Evolutionary conservation across 164 flowering plant species (phyloP).

Genomic region (Aristolochia fimbriata): DNA sequence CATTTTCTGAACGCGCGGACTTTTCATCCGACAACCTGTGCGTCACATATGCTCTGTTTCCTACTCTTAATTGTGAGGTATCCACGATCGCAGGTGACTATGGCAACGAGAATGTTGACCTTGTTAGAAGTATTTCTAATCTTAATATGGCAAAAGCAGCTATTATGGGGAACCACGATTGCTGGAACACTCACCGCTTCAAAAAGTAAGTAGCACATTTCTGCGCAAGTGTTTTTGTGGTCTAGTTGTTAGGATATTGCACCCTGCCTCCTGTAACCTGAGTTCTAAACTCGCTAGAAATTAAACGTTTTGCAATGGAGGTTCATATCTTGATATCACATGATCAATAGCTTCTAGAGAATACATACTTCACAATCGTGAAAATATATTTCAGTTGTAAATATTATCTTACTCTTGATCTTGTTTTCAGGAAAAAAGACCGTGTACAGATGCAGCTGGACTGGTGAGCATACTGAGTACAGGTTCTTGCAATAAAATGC

Average conservation of each 20-base stretch:
- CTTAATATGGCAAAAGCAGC: slow-evolving; percentile 66
- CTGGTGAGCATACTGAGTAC: slow-evolving; percentile 35
- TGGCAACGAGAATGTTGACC: slow-evolving; percentile 83
- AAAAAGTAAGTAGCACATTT: slow-evolving; percentile 29
- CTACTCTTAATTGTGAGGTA: not conserved
- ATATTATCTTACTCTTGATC: too few species aligned
- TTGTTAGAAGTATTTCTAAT: slow-evolving; percentile 61
- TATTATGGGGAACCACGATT: slow-evolving; percentile 89
- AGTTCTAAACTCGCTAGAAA: too few species aligned
- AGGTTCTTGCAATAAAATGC: not conserved
- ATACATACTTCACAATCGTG: too few species aligned
- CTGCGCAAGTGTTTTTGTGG: too few species aligned
- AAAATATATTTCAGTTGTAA: too few species aligned
- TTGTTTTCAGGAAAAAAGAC: slow-evolving; percentile 47
- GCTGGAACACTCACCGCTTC: slow-evolving; percentile 59
- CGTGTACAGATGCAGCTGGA: slow-evolving; percentile 80
- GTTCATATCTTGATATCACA: too few species aligned
- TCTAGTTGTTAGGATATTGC: too few species aligned
- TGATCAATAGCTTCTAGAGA: too few species aligned
- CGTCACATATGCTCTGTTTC: not conserved
- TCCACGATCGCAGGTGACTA: slow-evolving; percentile 59
- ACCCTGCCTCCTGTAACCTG: too few species aligned
- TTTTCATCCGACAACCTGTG: too few species aligned
- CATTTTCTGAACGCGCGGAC: too few species aligned
- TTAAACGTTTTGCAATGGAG: too few species aligned